These are phyloP conservation scores for Fusarium armeniacum DNA, from an alignment of 2,329 filamentous ascomycete species.

Conservation along the genomic window DNA sequence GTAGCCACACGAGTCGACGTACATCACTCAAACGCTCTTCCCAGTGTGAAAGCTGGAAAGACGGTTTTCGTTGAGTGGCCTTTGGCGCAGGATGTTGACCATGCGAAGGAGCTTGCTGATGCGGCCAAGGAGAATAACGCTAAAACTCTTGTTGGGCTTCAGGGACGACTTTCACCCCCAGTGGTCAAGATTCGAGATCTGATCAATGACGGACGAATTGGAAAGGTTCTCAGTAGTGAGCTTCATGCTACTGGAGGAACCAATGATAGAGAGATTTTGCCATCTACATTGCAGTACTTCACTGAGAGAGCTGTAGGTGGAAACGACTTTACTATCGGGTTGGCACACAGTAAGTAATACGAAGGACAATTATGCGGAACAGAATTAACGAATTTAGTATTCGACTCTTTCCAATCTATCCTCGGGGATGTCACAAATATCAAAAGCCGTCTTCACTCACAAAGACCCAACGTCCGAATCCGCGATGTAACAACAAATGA, in stretches of 20 bases:
- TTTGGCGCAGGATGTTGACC: slow-evolving; percentile 60
- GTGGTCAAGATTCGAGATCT: slow-evolving; percentile 61
- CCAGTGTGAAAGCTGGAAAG: slow-evolving; percentile 67
- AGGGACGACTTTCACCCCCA: slow-evolving; percentile 63
- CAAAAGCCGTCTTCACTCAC: slow-evolving; percentile 60
- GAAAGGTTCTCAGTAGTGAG: slow-evolving; percentile 67
- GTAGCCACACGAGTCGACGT: slow-evolving; percentile 67
- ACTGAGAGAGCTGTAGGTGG: slow-evolving; percentile 62
- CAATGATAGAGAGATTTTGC: slow-evolving; percentile 52
- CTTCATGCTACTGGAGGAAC: slow-evolving; percentile 57
- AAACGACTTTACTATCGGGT: slow-evolving; percentile 59
- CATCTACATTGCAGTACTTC: slow-evolving; percentile 62
- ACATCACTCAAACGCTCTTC: slow-evolving; percentile 62
- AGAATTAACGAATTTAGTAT: slow-evolving; percentile 50
- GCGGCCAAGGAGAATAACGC: slow-evolving; percentile 53
- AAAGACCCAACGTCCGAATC: slow-evolving; percentile 59
- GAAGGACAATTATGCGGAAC: rapidly evolving
- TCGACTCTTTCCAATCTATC: slow-evolving; percentile 62
- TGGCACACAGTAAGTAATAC: slow-evolving; percentile 58
- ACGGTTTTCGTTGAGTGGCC: slow-evolving; percentile 71
- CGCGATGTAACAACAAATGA: slow-evolving; percentile 51
- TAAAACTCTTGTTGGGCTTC: slow-evolving; percentile 64
- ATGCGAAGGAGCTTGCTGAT: slow-evolving; percentile 59
- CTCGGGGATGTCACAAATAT: slow-evolving; percentile 61
- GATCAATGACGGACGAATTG: slow-evolving; percentile 62